Base-by-base conservation (phyloP, 352 stramenopile genomes). In the Hyaloperonospora brassicae region DNA sequence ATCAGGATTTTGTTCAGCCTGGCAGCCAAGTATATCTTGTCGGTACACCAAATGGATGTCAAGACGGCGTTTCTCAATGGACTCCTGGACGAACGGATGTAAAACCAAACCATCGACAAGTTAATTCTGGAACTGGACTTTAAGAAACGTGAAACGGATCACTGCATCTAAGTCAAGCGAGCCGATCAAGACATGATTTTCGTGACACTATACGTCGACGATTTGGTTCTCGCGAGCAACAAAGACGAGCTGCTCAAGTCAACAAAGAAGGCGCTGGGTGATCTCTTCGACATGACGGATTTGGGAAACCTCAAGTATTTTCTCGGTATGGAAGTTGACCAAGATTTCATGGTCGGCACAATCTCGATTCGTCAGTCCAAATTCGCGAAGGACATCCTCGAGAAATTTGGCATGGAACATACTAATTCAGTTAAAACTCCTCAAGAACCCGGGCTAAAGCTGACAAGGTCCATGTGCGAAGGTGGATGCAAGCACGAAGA, bases 381-480 rank as follows among this genome's bases (percentile, higher is more conserved):
- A 11, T 48, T 48, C 23, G 5, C 23, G 12, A 48, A 48, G 6
- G 42, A 43, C 21, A 43, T 43, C 2, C 27, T 31, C 3, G 27
- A 34, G 23, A 48, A 34, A 17, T 48, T 34, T 35, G 8, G 11
- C 11, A 48, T 48, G 23, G 21, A 21, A 6, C 12, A 35, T 10
- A 48, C 22, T 23, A 48, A 21, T 1, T 23, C 42, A 21, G 42
- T 48, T 2, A 48, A 48, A 23, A 22, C 42, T 2, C 42, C 42
- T n/a, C 22, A 48, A 17, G 23, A 34, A 12, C 10, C 42, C 34
- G 23, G 42, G 14, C 41, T 47, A 1, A 31, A 47, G 17, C 21
- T 48, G 23, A 48, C 23, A 2, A 48, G 35, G 23, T 12, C 23
- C 21, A 48, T 48, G 10, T 48, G 42, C 23, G 11, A 48, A 35